These are phyloP conservation scores for Incumbomyces delicatus DNA, from an alignment of 2,329 filamentous ascomycete species.

Conservation along the genomic window DNA sequence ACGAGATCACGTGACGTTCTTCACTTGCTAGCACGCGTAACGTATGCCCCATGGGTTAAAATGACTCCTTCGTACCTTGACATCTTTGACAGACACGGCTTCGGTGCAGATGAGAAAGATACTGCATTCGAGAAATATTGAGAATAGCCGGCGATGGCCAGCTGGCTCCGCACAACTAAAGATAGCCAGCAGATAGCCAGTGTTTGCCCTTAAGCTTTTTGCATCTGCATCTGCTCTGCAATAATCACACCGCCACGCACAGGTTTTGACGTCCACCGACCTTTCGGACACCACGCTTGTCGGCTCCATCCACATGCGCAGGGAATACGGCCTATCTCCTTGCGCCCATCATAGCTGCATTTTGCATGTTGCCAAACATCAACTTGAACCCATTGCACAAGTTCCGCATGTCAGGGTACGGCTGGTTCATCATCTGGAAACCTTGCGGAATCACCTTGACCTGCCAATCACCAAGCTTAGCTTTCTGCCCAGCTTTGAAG, in stretches of 20 bases:
- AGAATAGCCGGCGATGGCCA: not conserved
- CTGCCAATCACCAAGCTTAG: conserved; percentile 65
- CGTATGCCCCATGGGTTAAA: too few relatives aligned
- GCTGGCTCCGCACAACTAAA: too few relatives aligned
- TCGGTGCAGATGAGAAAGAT: not conserved
- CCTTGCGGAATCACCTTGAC: conserved; percentile 89
- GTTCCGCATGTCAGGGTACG: conserved; percentile 89
- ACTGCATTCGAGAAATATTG: not conserved
- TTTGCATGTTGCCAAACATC: conserved; percentile 58
- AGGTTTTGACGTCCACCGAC: too few relatives aligned
- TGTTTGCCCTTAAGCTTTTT: too few relatives aligned
- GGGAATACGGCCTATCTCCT: not conserved
- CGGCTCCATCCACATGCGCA: too few relatives aligned
- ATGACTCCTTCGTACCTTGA: too few relatives aligned
- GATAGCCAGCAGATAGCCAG: too few relatives aligned
- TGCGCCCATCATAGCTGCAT: conserved; percentile 13
- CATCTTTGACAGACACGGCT: not conserved
- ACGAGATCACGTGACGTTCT: too few relatives aligned
- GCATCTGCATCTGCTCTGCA: too few relatives aligned
- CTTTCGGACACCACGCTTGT: too few relatives aligned
- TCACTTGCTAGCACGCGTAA: too few relatives aligned
- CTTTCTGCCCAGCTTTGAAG: conserved; percentile 80
- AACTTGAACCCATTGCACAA: conserved; percentile 97
- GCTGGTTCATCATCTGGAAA: conserved; percentile 78
- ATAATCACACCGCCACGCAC: too few relatives aligned